Evolutionary conservation across 2,329 filamentous ascomycete genomes (phyloP).

Genomic region (Dactylellina drechsleri): DNA sequence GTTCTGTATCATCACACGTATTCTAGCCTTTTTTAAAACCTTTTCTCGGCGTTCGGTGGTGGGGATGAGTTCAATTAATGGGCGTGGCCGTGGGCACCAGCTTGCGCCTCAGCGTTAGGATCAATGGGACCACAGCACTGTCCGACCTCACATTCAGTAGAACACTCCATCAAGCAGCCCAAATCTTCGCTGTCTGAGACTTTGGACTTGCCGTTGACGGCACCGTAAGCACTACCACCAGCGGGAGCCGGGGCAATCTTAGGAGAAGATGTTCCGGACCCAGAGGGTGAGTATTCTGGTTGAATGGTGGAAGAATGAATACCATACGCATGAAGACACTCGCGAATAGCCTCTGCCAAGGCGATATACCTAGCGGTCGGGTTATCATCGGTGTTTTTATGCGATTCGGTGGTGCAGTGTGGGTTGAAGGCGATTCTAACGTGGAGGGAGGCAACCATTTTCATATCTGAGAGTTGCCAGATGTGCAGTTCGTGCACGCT

Average conservation of each 20-base stretch:
- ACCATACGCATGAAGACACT: conserved; percentile 91
- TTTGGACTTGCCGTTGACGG: conserved; percentile 57
- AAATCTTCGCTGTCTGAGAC: conserved; percentile 59
- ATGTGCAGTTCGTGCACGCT: conserved; percentile 96
- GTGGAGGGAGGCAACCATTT: conserved; percentile 91
- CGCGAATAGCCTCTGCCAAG: conserved; percentile 81
- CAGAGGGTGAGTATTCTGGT: conserved; percentile 73
- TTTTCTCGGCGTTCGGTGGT: too few relatives aligned
- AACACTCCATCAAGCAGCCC: conserved; percentile 64
- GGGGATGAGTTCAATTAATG: conserved; percentile 15
- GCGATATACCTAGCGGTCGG: conserved; percentile 82
- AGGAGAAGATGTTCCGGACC: conserved; percentile 60
- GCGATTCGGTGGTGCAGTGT: conserved; percentile 60
- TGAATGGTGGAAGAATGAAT: conserved; percentile 98
- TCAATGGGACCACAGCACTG: conserved; percentile 62
- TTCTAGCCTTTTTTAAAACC: too few relatives aligned
- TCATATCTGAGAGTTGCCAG: conserved; percentile 96
- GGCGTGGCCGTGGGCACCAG: conserved; percentile 51
- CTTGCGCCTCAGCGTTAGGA: conserved; percentile 46
- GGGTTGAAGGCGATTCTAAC: conserved; percentile 81
- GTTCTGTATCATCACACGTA: too few relatives aligned
- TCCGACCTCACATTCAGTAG: conserved; percentile 63
- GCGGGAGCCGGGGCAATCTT: conserved; percentile 60
- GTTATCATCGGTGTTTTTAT: conserved; percentile 71
- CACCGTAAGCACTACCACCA: conserved; percentile 57